Percentiles rank a stretch among this genome's conserved stretches.
These are phyloP conservation scores for Peziza echinospora DNA, from an alignment of 495 filamentous ascomycete species.

Conservation along the genomic window DNA sequence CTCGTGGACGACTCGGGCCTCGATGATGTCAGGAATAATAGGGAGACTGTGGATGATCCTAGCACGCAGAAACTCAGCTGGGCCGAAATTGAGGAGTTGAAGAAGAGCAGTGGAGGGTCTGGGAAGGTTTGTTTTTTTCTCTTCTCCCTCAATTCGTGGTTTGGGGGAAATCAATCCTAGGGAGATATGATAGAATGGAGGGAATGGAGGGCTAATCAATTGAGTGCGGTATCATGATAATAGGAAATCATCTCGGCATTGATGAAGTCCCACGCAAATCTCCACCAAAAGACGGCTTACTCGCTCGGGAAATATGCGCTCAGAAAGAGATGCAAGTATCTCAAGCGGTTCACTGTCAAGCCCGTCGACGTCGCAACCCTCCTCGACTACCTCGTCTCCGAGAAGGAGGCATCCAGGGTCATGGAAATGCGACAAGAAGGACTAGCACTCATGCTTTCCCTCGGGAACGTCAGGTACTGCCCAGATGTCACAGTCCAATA, in stretches of 20 bases:
- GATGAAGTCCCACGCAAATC: slow-evolving; percentile 55
- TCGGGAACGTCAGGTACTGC: slow-evolving; percentile 39
- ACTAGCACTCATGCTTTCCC: slow-evolving; percentile 46
- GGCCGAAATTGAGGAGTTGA: slow-evolving; percentile 79
- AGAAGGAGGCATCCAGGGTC: slow-evolving; percentile 56
- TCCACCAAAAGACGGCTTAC: slow-evolving; percentile 88
- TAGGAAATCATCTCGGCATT: slow-evolving; percentile 71
- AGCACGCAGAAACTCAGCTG: slow-evolving; percentile 61
- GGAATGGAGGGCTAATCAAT: too few relatives aligned
- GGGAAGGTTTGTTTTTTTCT: slow-evolving; percentile 37
- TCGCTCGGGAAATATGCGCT: slow-evolving; percentile 86
- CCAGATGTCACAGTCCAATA: not conserved
- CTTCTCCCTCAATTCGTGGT: not conserved
- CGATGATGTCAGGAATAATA: slow-evolving; percentile 50
- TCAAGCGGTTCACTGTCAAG: slow-evolving; percentile 61
- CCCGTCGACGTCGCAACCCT: slow-evolving; percentile 60
- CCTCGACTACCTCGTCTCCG: slow-evolving; percentile 47
- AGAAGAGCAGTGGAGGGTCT: slow-evolving; percentile 63
- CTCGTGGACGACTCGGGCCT: slow-evolving; percentile 25
- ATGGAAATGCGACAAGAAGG: slow-evolving; percentile 78
- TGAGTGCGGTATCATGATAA: not conserved
- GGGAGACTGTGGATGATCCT: slow-evolving; percentile 55
- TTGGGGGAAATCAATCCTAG: too few relatives aligned
- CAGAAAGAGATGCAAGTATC: slow-evolving; percentile 81
- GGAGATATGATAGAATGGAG: too few relatives aligned